phyloP scores from a whole-genome alignment of 331 rosid genomes.

The Pyracantha coccinea region DNA sequence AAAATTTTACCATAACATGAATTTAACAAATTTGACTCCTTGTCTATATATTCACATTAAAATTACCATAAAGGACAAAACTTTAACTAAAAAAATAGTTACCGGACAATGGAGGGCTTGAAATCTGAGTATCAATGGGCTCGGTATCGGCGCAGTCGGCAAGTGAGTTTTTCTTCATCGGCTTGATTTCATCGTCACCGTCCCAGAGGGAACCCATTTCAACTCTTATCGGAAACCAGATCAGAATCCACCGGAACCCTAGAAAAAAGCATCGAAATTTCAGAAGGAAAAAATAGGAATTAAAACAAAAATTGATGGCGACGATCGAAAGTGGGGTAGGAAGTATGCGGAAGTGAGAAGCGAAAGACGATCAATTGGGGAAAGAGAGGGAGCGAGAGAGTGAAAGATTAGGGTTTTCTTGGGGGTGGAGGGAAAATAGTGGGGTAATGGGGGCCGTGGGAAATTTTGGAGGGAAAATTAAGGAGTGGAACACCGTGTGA shows the following conservation, averaged over 20 bases:
- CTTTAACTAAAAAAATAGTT: neutral
- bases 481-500: neutral
- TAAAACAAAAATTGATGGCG: no score
- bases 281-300: no score
- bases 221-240: neutral
- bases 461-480: conserved; percentile 38
- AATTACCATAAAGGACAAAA: neutral
- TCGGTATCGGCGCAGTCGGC: conserved; percentile 13
- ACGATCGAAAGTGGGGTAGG: no score
- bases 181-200: conserved; percentile 6
- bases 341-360: neutral
- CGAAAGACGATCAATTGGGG: no score
- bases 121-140: conserved; percentile 20
- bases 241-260: neutral
- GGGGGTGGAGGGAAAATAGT: neutral
- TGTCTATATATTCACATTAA: neutral
- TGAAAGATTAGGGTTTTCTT: no score
- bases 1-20: neutral
- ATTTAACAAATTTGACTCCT: neutral
- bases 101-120: conserved; percentile 26
- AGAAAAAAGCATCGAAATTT: neutral
- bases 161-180: conserved; percentile 3
- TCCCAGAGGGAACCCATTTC: conserved; percentile 26
- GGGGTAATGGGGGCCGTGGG: neutral
- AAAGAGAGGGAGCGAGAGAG: neutral